These are phyloP conservation scores for Prunus kanzakura DNA, from an alignment of 306 rosid species.

Conservation along the genomic window DNA sequence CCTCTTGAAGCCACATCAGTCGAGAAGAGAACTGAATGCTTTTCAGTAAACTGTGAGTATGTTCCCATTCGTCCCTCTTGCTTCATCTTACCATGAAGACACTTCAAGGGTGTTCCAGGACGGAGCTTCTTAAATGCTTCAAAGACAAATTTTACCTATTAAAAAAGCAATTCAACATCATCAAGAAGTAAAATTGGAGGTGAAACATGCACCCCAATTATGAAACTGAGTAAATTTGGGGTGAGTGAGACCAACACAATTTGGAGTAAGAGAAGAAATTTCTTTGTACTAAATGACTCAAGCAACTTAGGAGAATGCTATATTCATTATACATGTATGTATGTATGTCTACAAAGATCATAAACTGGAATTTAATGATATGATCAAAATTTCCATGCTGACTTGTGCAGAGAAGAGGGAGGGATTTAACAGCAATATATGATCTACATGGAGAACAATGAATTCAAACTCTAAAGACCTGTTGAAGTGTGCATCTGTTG, in stretches of 20 bases:
- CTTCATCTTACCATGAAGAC: conserved; percentile 91
- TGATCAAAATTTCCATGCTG: neutral
- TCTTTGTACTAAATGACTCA: neutral
- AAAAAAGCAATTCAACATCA: conserved; percentile 43
- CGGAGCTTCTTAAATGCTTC: conserved; percentile 90
- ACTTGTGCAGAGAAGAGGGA: neutral
- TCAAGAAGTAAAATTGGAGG: conserved; percentile 13
- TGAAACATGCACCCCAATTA: neutral
- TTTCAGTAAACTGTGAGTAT: conserved; percentile 70
- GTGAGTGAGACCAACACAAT: neutral
- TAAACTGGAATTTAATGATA: neutral
- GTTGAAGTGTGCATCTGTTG: neutral
- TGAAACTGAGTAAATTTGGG: neutral
- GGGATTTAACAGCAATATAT: neutral
- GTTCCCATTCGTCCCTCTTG: conserved; percentile 79
- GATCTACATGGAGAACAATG: neutral
- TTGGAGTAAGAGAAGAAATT: neutral
- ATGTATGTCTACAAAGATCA: neutral
- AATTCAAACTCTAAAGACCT: neutral
- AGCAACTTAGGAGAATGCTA: neutral
- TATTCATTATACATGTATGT: neutral
- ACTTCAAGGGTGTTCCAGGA: conserved; percentile 85
- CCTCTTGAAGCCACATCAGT: conserved; percentile 95
- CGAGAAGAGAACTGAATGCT: conserved; percentile 73
- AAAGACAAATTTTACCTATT: conserved; percentile 71